Evolutionary conservation across 2,329 filamentous ascomycete genomes (phyloP), one percentile per base, ranked within the genome.

Genomic region (Chrysoporthe puriensis): DNA sequence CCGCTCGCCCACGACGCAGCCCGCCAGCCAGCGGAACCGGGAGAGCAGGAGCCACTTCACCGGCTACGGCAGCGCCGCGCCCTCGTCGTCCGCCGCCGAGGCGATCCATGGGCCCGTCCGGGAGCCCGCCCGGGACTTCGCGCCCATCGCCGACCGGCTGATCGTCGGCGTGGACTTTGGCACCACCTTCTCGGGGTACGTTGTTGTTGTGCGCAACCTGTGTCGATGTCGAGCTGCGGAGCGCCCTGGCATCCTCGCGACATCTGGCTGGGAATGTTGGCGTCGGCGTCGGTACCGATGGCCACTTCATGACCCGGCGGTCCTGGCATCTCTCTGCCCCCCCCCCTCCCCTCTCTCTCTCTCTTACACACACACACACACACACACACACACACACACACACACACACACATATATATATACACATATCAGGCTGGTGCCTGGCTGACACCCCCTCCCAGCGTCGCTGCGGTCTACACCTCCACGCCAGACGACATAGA

Each of bases 111-210:
- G 86, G 3, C 86, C 87, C 16, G 81, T 88, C 40, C 82, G 86
- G 69, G 87, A 88, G 72, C 83, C 85, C 36, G 79, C 81, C 36
- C 79, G 83, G 73, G 86, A 88, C 72, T 80, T 83, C 66, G 78
- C 82, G 42, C 80, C 84, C 13, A 76, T 83, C 59, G 84, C 80
- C 71, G 90, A 93, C 75, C 84, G 89, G 65, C 79, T 93, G 72
- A 91, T 94, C 72, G 90, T 94, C 44, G 92, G 91, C 8, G 88
- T 94, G 8, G 92, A 94, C 76, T 94, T 94, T 80, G 92, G 92
- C 16, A 94, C 92, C n/a, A 94, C 91, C 1, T 94, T 92, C 75
- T 92, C 89, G 56, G 91, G 91, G 88, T 90, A 79, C 81, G 86
- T 83, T 43, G n/a, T 42, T 26, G 26, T 26, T 26, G 26, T 26